Conservation (phyloP, 2,329 filamentous ascomycete species). For the Cladosporium sp. region DNA sequence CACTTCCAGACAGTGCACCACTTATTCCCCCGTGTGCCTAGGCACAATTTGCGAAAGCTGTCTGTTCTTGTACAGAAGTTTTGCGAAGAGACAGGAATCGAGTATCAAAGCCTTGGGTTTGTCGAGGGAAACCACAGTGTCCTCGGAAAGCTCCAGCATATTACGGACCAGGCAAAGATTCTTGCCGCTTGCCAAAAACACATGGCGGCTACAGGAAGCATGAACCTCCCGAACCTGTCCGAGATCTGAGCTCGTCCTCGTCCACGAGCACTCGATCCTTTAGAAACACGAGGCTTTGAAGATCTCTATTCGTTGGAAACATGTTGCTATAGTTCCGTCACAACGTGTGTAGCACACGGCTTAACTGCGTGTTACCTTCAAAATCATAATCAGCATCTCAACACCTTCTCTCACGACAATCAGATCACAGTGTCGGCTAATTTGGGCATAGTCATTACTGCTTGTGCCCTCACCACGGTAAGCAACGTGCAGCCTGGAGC, state of each 20-base stretch:
- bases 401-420: neutral
- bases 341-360: neutral
- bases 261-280: neutral
- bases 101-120: conserved; percentile 84
- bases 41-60: conserved; percentile 75
- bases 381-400: neutral
- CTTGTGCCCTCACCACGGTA: too few relatives aligned
- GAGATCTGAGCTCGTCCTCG: neutral
- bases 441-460: too few relatives aligned
- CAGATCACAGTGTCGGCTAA: too few relatives aligned
- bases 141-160: conserved; percentile 72
- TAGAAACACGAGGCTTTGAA: neutral
- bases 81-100: conserved; percentile 77
- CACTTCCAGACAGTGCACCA: conserved; percentile 92
- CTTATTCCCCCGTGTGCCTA: conserved; percentile 77
- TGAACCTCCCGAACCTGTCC: neutral
- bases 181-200: conserved; percentile 37
- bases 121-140: conserved; percentile 83
- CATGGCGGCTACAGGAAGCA: conserved; percentile 40
- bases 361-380: neutral
- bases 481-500: neutral
- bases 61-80: conserved; percentile 79
- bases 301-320: neutral
- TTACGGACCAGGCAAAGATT: conserved; percentile 53
- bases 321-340: neutral